Conservation (phyloP, 805 yeast species). For the Gaillardinia entomophila region DNA sequence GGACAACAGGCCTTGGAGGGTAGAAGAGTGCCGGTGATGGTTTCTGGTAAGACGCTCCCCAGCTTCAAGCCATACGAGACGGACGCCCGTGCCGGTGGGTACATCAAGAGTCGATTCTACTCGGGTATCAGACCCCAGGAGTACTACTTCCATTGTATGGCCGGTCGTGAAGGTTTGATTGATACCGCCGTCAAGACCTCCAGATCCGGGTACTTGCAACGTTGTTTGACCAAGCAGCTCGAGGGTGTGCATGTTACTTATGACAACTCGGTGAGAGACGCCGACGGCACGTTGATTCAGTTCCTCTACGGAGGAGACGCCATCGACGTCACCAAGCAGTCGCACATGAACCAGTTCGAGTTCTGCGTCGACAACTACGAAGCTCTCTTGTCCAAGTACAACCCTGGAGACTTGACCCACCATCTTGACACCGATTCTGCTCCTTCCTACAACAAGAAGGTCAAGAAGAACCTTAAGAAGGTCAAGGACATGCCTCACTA, state of each 20-base stretch:
- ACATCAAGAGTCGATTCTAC: conserved; percentile 92
- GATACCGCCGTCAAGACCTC: conserved; percentile 99
- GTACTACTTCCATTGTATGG: conserved; percentile 99
- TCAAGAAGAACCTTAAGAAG: conserved; percentile 64
- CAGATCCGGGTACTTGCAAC: conserved; percentile 95
- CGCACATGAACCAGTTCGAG: conserved; percentile 87
- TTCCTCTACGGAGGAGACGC: conserved; percentile 98
- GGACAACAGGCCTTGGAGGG: conserved; percentile 99
- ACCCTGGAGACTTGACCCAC: conserved; percentile 66
- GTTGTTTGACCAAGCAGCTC: conserved; percentile 95
- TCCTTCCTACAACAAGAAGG: conserved; percentile 72
- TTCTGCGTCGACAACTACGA: conserved; percentile 91
- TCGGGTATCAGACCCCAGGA: conserved; percentile 98
- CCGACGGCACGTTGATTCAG: conserved; percentile 90
- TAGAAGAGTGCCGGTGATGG: conserved; percentile 99
- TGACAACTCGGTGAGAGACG: conserved; percentile 93
- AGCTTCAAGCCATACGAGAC: conserved; percentile 96
- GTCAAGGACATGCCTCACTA: conserved; percentile 59
- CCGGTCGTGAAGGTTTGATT: conserved; percentile 99
- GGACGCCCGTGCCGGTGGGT: conserved; percentile 98
- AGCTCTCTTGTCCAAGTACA: conserved; percentile 77
- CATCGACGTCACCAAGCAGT: conserved; percentile 88
- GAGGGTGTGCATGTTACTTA: conserved; percentile 95
- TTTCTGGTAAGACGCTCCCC: conserved; percentile 94
- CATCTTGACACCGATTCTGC: conserved; percentile 85